Percentiles rank a stretch among this genome's conserved stretches.
These are phyloP conservation scores for Helianthus annuus DNA, from an alignment of 129 eudicot genomes.

Conservation along the genomic window HanXRQr2.0-SUNRISE NC_035443.2:177646573-177647072, in stretches of 20 bases:
- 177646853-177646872: no score
- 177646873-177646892: background rate
- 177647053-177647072: constrained; percentile 30
- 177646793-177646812: no score
- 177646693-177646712: background rate
- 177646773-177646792: no score
- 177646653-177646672: background rate
- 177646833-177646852: no score
- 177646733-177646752: no score
- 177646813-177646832: no score
- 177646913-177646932: background rate
- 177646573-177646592: no score
- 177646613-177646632: background rate
- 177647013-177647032: constrained; percentile 36
- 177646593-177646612: no score
- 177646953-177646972: constrained; percentile 1
- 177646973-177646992: constrained; percentile 31
- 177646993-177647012: constrained; percentile 41
- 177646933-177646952: background rate
- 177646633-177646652: background rate
- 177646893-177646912: background rate
- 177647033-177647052: constrained; percentile 30
- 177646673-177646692: background rate
- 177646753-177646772: no score
- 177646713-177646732: no score